Evolutionary conservation across 1,139 yeast genomes (phyloP), one percentile per base, ranked within the genome.

Genomic region (Suhomyces terraborum): DNA sequence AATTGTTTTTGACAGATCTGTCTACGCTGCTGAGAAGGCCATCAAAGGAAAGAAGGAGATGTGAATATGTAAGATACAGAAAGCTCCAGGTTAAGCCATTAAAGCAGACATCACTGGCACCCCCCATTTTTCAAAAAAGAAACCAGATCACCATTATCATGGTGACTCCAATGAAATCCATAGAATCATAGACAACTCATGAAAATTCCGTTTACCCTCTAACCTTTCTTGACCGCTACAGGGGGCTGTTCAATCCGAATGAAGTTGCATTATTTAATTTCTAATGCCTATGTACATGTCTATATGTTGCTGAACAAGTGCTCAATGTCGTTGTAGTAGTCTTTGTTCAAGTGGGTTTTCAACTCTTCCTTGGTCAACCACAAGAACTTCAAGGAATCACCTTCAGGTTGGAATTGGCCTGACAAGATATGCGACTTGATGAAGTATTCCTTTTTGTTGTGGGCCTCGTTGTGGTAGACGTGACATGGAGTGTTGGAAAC

Each of bases 321-420:
- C 50, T 72, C 68, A 33, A 79, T 71, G 35, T 75, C 66, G 25
- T 69, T 57, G 59, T 66, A 89, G 62, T 88, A 88, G 23, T 69
- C 73, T 29, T 62, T 55, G 37, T 73, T 70, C 47, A 88, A 82
- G 45, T 70, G 64, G 25, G 74, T 72, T 49, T 71, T 64, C 46
- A 89, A 71, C 65, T 93, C 98, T 41, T 85, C 88, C 59, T 82
- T 87, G 30, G 89, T 78, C 52, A 89, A 73, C 98, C 98, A 93
- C 56, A 83, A 80, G 65, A 66, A 87, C 43, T 68, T 54, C 40
- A 59, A 51, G 33, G 64, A 55, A 8, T 50, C 40, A 22, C 53
- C 51, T 48, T 75, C 76, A 17, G 88, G 78, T 41, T 69, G 69
- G 59, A 91, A 91, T 47, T 70, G 67, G 34, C 98, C 98, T n/a